Base-by-base conservation (phyloP, 2,329 filamentous ascomycete genomes). In the Rutstroemia sp. region DNA sequence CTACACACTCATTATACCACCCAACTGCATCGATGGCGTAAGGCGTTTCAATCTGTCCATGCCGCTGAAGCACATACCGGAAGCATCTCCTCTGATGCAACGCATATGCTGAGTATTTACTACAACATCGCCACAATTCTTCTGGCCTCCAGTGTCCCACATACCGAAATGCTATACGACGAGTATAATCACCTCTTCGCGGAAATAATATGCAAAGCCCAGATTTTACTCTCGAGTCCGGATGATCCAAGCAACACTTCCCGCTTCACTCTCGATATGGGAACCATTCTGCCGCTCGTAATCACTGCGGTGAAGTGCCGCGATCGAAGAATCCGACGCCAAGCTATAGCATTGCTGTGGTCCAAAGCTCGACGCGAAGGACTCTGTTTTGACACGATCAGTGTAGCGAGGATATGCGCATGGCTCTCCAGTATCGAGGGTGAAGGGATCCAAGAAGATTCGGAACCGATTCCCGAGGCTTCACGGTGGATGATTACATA, bases 271-370 rank as follows among this genome's bases (percentile, higher is more conserved):
- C 61, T 68, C 23, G 67, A 68, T 21, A 66, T 68, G 61, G 67
- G 67, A 42, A 68, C 66, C 4, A 67, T 68, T n/a, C 61, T 68
- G 17, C 67, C 67, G 2, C 57, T 68, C 7, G 60, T 63, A 17
- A 64, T 67, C 42, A 68, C 67, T 9, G 66, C 66, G 34, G 63
- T 65, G 9, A 68, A 68, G 60, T 68, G 67, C 42, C 63, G 67
- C 40, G 63, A 68, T 45, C 52, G 63, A 49, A 51, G 60, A 49
- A 64, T 68, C 49, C 58, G 67, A 8, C 58, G 67, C 2, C 63
- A 66, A 51, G 64, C 67, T 4, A 67, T 68, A 48, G 57, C 63
- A 30, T 54, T 68, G 4, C 56, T 68, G 17, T 68, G 66, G 66
- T 65, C 62, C 5, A 67, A 67, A 59, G 64, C 66, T 36, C 59